Conservation (phyloP, 495 filamentous ascomycete species). For the Aspergillus incahuasiensis region DNA sequence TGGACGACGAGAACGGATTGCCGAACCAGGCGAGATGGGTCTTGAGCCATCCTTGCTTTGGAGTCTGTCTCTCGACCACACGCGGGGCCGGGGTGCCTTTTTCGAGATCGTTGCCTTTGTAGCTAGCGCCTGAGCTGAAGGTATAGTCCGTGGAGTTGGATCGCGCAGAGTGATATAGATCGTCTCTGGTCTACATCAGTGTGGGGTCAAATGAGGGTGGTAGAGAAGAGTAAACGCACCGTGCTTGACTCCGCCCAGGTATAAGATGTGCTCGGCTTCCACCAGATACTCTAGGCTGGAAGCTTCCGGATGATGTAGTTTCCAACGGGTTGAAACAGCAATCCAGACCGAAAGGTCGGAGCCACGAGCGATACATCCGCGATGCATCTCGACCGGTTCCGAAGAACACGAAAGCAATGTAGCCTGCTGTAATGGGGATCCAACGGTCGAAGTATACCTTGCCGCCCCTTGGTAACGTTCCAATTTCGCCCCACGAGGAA, state of each 20-base stretch:
- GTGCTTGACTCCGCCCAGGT: slow-evolving; percentile 15
- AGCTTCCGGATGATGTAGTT: slow-evolving; percentile 12
- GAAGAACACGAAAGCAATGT: slow-evolving; percentile 71
- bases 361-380: slow-evolving; percentile 59
- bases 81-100: slow-evolving; percentile 14
- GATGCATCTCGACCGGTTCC: slow-evolving; percentile 73
- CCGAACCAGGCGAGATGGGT: slow-evolving; percentile 13
- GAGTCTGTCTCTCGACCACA: not conserved
- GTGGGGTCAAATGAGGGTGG: not conserved
- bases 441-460: slow-evolving; percentile 60
- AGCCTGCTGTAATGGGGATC: slow-evolving; percentile 56
- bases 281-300: slow-evolving; percentile 11
- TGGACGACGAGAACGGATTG: not conserved
- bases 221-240: slow-evolving; percentile 11
- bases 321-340: slow-evolving; percentile 10
- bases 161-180: slow-evolving; percentile 4
- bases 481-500: slow-evolving; percentile 51
- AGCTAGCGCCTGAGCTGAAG: not conserved
- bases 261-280: slow-evolving; percentile 25
- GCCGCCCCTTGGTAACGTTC: slow-evolving; percentile 55
- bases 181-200: slow-evolving; percentile 5
- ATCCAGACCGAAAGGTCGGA: slow-evolving; percentile 11
- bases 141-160: not conserved
- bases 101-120: slow-evolving; percentile 19
- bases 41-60: slow-evolving; percentile 16